Evolutionary conservation across 495 filamentous ascomycete species (phyloP), one percentile per base, ranked within the genome.

Genomic region (Niebla homalea): DNA sequence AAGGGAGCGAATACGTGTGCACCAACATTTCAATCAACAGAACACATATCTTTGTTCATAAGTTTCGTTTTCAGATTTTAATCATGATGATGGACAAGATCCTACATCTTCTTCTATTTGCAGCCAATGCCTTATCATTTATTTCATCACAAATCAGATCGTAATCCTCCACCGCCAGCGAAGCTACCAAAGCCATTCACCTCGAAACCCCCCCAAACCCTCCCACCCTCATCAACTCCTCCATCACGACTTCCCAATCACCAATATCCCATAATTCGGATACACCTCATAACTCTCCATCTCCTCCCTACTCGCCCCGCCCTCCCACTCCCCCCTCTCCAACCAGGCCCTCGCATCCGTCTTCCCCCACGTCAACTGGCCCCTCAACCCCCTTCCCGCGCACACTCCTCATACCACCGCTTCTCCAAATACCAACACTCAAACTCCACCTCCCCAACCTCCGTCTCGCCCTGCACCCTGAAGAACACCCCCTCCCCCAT

Each of bases 181-280:
- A n/a, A n/a, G n/a, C n/a, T n/a, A 26, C 25, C 25, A 26, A 26
- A 26, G 4, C 25, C 25, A 3, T 26, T 8, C 25, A 3, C 3
- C 8, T 8, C 25, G 4, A 26, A 26, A 26, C 25, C 25, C 3
- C 25, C 25, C 25, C 25, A 3, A 26, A 3, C 25, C 25, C 25
- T 26, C 25, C 25, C 25, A 4, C 25, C 25, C 8, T 26, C 25
- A 3, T 4, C 25, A 3, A 26, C 3, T 26, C n/a, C n/a, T n/a
- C n/a, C n/a, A n/a, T 26, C 25, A 26, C 25, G 25, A 26, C 25
- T 26, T 54, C n/a, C 8, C 37, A 35, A 59, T 41, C 26, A 53
- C 53, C 21, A 59, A 46, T 22, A 59, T 14, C 21, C 57, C 57
- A 53, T 54, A 57, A 42, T 48, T 49, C 46, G 57, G 40, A 18